Percentiles rank a stretch among this genome's conserved stretches.
Conservation (phyloP, 768 basidiomycete species). For the Dictyophora rubrovolvata region DNA sequence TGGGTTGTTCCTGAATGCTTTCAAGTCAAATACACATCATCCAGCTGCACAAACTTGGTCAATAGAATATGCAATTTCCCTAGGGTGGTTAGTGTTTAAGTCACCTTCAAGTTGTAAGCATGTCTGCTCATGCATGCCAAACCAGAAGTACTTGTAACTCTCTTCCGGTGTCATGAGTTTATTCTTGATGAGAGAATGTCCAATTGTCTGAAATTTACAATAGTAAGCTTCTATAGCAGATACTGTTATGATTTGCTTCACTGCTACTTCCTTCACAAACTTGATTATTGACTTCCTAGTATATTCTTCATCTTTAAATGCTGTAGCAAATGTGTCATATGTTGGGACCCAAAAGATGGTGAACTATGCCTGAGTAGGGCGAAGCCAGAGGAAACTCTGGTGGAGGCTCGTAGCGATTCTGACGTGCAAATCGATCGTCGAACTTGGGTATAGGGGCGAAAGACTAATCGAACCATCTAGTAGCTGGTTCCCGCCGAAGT, state of each 20-base stretch:
- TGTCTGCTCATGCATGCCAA: not conserved
- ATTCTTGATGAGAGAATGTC: not conserved
- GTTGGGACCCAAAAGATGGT: slow-evolving; percentile 87
- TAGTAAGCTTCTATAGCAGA: too few species aligned
- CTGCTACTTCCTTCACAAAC: too few species aligned
- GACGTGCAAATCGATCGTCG: slow-evolving; percentile 94
- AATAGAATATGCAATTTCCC: not conserved
- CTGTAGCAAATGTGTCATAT: too few species aligned
- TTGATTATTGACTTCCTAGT: too few species aligned
- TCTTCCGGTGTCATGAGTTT: not conserved
- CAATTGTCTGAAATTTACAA: not conserved
- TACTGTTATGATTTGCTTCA: too few species aligned
- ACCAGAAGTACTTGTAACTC: not conserved
- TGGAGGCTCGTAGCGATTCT: slow-evolving; percentile 93
- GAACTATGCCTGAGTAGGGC: slow-evolving; percentile 84
- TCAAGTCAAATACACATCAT: too few species aligned
- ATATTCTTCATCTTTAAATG: too few species aligned
- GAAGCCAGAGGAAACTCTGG: slow-evolving; percentile 95
- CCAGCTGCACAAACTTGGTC: not conserved
- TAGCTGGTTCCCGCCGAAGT: slow-evolving; percentile 89
- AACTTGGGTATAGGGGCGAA: slow-evolving; percentile 95
- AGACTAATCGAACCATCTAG: slow-evolving; percentile 94
- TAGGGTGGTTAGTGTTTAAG: not conserved
- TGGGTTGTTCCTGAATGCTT: too few species aligned
- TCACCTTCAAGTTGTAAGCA: not conserved